A percentile compares a stretch with the other conserved stretches of the same genome.
Conservation (phyloP, 441 rosid species). For the Gossypium trilobum region DNA sequence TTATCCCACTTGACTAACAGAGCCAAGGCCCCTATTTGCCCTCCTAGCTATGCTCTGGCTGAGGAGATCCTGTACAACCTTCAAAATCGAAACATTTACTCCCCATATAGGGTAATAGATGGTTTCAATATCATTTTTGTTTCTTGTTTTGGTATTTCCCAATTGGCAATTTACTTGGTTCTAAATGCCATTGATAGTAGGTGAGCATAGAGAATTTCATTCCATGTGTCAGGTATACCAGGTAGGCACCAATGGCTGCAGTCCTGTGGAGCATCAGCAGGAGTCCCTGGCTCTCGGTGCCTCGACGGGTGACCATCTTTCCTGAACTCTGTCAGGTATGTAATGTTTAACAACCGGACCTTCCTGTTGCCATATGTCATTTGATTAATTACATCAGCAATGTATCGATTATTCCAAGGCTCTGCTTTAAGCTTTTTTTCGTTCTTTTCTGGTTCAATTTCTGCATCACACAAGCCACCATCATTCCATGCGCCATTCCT, state of each 20-base stretch:
- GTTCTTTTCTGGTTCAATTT: conserved; percentile 47
- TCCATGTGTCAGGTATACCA: conserved; percentile 68
- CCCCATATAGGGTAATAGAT: conserved; percentile 6
- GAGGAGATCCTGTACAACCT: conserved; percentile 17
- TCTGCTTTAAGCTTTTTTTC: conserved; percentile 24
- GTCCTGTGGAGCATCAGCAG: conserved; percentile 54
- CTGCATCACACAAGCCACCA: conserved; percentile 57
- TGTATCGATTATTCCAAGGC: conserved; percentile 38
- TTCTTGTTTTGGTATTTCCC: neutral
- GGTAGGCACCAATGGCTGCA: conserved; percentile 90
- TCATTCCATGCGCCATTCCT: conserved; percentile 73
- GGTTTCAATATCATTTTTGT: neutral
- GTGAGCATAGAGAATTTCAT: conserved; percentile 61
- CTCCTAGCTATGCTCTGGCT: no score
- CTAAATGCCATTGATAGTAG: conserved; percentile 47
- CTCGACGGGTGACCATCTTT: conserved; percentile 61
- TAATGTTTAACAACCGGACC: conserved; percentile 58
- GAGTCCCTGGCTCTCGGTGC: conserved; percentile 49
- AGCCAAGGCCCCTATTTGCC: no score
- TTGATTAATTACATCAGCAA: conserved; percentile 36
- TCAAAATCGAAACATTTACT: neutral
- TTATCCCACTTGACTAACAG: no score
- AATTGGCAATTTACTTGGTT: conserved; percentile 25
- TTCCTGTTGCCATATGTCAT: conserved; percentile 34
- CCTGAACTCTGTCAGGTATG: conserved; percentile 55